Base-by-base conservation (phyloP, 2,329 filamentous ascomycete genomes). In the Fusarium floridanum region DNA sequence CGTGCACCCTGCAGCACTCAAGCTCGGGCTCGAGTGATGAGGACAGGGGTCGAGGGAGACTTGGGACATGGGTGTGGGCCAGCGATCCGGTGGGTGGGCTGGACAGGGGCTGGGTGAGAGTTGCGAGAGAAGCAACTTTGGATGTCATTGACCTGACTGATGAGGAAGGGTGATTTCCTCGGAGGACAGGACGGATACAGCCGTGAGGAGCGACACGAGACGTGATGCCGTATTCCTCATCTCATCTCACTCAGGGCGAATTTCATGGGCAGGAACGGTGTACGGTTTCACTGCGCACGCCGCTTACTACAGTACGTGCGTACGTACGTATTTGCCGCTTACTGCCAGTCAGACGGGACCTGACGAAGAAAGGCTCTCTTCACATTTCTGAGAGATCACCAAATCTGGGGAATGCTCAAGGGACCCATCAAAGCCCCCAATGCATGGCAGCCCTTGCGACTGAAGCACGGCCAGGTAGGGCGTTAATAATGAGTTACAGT, bases 331-430 rank as follows among this genome's bases (percentile, higher is more conserved):
- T 67, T 59, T 27, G 17, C 65, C 20, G 66, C 66, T 73, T 73
- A 66, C 62, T 57, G 32, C 22, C 20, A 61, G 50, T 34, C 67
- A 41, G 39, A n/a, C 24, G 45, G 37, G 32, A 14, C 60, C 55
- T 36, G 45, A 50, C 29, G 43, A 48, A 48, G 43, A 50, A 67
- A 55, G 60, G 32, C 39, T 62, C 41, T 62, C 43, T 64, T 34
- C 37, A 22, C 32, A 62, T 20, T 43, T 32, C 32, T 32, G 41
- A 48, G 55, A 66, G 56, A 72, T 64, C 41, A 75, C 59, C 43
- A 75, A 68, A 77, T 74, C 76, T 73, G 76, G 76, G 76, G 76
- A 78, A 78, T 77, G 73, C 60, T 72, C 73, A 61, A 77, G 72
- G 74, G 71, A 53, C 34, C 61, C 43, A 50, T 59, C 59, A 57